Base-by-base conservation (phyloP, 2,329 filamentous ascomycete species). In the Penicillium polonicum region DNA sequence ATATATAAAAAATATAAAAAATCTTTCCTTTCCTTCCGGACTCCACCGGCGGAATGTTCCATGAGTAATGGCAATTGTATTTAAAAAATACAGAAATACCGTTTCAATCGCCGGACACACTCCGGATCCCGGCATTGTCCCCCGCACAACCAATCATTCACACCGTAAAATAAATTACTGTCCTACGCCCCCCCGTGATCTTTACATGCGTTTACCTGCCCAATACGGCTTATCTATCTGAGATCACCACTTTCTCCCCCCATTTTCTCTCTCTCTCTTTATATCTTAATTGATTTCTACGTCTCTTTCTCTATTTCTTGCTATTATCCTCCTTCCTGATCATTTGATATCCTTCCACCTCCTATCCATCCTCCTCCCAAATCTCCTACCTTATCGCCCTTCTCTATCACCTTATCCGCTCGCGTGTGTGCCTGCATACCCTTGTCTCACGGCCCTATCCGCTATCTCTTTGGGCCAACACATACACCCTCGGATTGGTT, bases 41-140 rank as follows among this genome's bases (percentile, higher is more conserved):
- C 59, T 65, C 65, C 65, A 67, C 65, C 60, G 58, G 60, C 23
- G 55, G 65, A 67, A 67, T 61, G 64, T 67, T 67, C 65, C 56
- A 65, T 56, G 59, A 60, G 52, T 58, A 58, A 59, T 48, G 15
- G 25, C 25, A 59, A 59, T 31, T 42, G 46, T 27, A 45, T 25
- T 25, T 1, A 10, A 39, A 23, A 39, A 17, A 10, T 29, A 21
- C 31, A 9, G n/a, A 38, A 53, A 29, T 54, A 53, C 50, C 3
- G 13, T 51, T 27, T 52, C 46, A 33, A 51, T 50, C 38, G 9
- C 36, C 36, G 15, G 21, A 27, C 15, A 29, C 35, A 58, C 4
- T 12, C 60, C 60, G 60, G 62, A 55, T 35, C 19, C 55, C 58
- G 56, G 57, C 58, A 62, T 55, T 39, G 41, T 60, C 29, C 42